Evolutionary conservation across 2,329 filamentous ascomycete genomes (phyloP), one percentile per base, ranked within the genome.

Genomic region (Scopulariopsis brevicaulis): DNA sequence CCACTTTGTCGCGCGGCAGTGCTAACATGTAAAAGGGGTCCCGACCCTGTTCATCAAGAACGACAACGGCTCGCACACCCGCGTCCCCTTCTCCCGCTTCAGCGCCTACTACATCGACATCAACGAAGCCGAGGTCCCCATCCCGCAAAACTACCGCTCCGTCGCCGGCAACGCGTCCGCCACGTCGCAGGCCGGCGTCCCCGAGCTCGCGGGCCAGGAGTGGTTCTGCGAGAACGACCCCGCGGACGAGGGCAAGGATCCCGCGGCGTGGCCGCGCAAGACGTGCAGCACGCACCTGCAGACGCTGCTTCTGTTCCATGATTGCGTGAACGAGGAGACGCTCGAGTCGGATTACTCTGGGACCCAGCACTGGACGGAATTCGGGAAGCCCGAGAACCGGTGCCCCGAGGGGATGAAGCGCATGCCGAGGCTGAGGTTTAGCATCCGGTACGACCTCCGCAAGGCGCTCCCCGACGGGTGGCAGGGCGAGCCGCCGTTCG

Each of bases 341-440:
- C 59, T 64, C 52, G 62, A 64, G 50, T 62, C 59, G n/a, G 63
- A 60, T 57, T 65, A 63, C 59, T 60, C 59, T 1, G 62, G 60
- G 54, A 46, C 40, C 4, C 40, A 46, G 40, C 40, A 46, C 40
- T 46, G 40, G 40, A 57, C 55, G 5, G 56, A 60, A 7, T 59
- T 12, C n/a, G 55, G 46, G 10, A 51, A 43, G 32, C 40, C 40
- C 40, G 40, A 46, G 40, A 46, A 46, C 40, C 14, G 40, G 15
- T 77, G 75, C 60, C 75, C 75, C 1, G 60, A 62, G 12, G 71
- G 70, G 59, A 76, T 72, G 69, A 74, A 74, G 63, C 67, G 68
- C 5, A 77, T 77, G 68, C 73, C 74, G 4, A 73, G 74, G 62
- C 70, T 77, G 8, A 71, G 75, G 54, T 77, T 77, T 67, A 73